Base-by-base conservation (phyloP, 257 asterid species). In the Asclepias syriaca region DNA sequence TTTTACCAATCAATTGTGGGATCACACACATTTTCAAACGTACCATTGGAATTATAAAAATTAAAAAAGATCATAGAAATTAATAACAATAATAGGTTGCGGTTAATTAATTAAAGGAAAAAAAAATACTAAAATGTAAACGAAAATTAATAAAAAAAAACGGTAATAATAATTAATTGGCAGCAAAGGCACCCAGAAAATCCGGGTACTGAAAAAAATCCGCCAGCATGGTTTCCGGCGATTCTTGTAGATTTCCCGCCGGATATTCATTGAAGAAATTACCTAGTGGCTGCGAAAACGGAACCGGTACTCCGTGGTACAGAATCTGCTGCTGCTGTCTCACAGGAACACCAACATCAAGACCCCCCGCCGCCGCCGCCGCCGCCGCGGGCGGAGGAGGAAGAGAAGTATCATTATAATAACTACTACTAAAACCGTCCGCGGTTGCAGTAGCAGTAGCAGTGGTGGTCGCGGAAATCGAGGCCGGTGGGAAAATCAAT, bases 181-280 rank as follows among this genome's bases (percentile, higher is more conserved):
- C 79, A 16, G 84, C 69, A 10, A 79, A 79, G 2, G 73, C 57
- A 63, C 76, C 75, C 55, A 81, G 71, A 69, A 78, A 76, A 21
- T 80, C 83, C 19, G 74, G 80, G 73, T 75, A 71, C 77, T 75
- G 87, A 29, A 75, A 56, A 10, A 68, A 70, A 39, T 81, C 82
- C 6, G 29, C 72, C 75, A 74, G 10, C 78, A 63, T 50, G 39
- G 55, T 64, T 56, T 77, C 73, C 21, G 77, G 79, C 12, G 80
- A 56, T n/a, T 19, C 61, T 66, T 66, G 79, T 32, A 53, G 8
- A 48, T 66, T 70, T 14, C 48, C 48, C 11, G 53, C 69, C 10
- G 75, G 75, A 11, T 71, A 60, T 21, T 49, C 34, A 8, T 66
- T 34, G 75, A 60, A 80, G 71, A 71, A 43, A 40, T 34, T 34